These are phyloP conservation scores for Chaetomium strumarium DNA, from an alignment of 2,329 filamentous ascomycete species.

Conservation along the genomic window DNA sequence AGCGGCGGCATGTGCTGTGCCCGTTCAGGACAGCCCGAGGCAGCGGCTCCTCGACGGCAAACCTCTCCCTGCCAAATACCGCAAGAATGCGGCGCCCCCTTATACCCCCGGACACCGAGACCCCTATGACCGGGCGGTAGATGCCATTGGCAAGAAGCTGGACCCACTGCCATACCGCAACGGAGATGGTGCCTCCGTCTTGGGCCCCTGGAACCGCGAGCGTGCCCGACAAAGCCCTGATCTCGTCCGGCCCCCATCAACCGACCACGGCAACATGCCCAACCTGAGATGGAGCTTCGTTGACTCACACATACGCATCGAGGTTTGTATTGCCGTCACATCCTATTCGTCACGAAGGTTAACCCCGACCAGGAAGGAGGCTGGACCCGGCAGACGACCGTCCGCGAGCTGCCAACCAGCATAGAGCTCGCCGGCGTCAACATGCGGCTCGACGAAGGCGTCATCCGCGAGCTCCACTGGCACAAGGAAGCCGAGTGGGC, in stretches of 20 bases:
- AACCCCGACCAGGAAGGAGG: slow-evolving; percentile 58
- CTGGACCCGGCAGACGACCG: slow-evolving; percentile 69
- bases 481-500: slow-evolving; percentile 78
- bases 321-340: slow-evolving; percentile 40
- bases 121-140: slow-evolving; percentile 56
- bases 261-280: slow-evolving; percentile 62
- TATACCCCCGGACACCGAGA: slow-evolving; percentile 57
- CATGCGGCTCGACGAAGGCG: slow-evolving; percentile 68
- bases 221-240: slow-evolving; percentile 67
- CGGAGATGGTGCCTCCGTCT: slow-evolving; percentile 57
- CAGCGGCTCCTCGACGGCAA: slow-evolving; percentile 49
- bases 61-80: slow-evolving; percentile 39
- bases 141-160: slow-evolving; percentile 53
- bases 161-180: slow-evolving; percentile 61
- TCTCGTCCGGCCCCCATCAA: slow-evolving; percentile 64
- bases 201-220: slow-evolving; percentile 64
- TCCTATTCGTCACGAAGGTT: not conserved
- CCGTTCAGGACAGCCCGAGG: slow-evolving; percentile 45
- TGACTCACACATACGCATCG: slow-evolving; percentile 58
- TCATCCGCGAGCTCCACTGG: slow-evolving; percentile 74
- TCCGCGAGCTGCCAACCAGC: slow-evolving; percentile 58
- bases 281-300: slow-evolving; percentile 71
- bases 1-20: slow-evolving; percentile 23
- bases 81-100: slow-evolving; percentile 35
- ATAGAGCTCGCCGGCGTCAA: slow-evolving; percentile 71